Percentiles rank a stretch among this genome's conserved stretches.
Evolutionary conservation across 352 stramenopile genomes (phyloP).

Genomic region (Pythium vanterpoolii): DNA sequence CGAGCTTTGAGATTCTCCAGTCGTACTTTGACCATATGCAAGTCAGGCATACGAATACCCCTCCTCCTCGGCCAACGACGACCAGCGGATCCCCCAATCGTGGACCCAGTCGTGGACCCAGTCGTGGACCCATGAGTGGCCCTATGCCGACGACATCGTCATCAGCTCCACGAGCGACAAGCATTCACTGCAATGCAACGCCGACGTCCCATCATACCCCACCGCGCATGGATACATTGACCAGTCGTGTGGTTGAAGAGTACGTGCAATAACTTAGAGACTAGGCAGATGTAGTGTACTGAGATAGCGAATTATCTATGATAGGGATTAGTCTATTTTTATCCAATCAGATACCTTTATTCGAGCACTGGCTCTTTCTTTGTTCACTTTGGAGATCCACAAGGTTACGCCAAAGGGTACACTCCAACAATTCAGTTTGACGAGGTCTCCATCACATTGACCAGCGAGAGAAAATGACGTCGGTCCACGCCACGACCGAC

Average conservation of each 20-base stretch:
- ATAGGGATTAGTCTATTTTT: not conserved
- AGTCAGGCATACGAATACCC: too few relatives aligned
- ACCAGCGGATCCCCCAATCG: not conserved
- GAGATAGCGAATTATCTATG: conserved; percentile 1
- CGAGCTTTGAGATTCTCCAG: conserved; percentile 73
- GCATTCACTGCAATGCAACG: not conserved
- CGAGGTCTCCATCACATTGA: not conserved
- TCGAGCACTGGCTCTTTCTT: conserved; percentile 3
- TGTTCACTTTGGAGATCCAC: not conserved
- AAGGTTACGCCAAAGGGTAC: conserved; percentile 1
- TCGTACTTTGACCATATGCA: conserved; percentile 62
- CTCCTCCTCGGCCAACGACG: not conserved
- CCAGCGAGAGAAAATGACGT: not conserved
- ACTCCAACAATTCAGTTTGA: not conserved
- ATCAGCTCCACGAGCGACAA: too few relatives aligned
- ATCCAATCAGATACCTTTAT: not conserved
- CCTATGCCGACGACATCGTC: not conserved
- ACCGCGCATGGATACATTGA: not conserved
- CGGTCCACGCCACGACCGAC: conserved; percentile 22
- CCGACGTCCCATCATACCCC: not conserved
- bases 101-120: not conserved
- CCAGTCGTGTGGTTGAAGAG: conserved; percentile 21
- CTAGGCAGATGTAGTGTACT: not conserved
- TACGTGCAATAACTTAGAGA: conserved; percentile 14
- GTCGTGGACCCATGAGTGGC: not conserved